These are phyloP conservation scores for Lepiota brunneoincarnata DNA, from an alignment of 768 basidiomycete genomes.

Conservation along the genomic window DNA sequence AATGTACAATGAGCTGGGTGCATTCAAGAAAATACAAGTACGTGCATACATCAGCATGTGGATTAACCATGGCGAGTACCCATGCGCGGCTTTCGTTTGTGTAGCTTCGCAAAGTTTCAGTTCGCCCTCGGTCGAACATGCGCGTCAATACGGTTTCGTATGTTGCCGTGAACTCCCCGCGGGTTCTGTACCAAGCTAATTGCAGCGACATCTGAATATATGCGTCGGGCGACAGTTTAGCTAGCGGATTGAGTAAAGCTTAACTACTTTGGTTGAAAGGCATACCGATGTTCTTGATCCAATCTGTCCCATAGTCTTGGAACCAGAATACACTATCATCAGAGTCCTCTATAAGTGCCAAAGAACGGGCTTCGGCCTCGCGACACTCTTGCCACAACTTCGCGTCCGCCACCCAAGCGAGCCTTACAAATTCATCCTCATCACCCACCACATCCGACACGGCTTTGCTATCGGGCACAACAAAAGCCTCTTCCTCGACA, in stretches of 20 bases:
- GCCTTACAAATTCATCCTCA: slow-evolving; percentile 22
- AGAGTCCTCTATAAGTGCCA: slow-evolving; percentile 65
- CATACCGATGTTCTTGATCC: slow-evolving; percentile 78
- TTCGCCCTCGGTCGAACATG: slow-evolving; percentile 82
- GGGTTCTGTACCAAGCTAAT: slow-evolving; percentile 84
- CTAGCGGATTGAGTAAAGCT: slow-evolving; percentile 16
- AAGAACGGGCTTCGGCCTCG: slow-evolving; percentile 55
- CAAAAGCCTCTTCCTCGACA: slow-evolving; percentile 49
- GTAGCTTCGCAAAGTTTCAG: slow-evolving; percentile 82
- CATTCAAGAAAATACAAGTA: neutral
- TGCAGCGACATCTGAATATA: slow-evolving; percentile 92
- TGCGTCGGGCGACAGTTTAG: slow-evolving; percentile 66
- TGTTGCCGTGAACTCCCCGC: slow-evolving; percentile 76
- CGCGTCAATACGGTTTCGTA: slow-evolving; percentile 93
- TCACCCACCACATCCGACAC: neutral
- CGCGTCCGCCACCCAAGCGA: slow-evolving; percentile 77
- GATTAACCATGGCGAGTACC: slow-evolving; percentile 72
- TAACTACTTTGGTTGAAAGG: neutral
- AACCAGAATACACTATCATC: slow-evolving; percentile 86
- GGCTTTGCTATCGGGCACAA: slow-evolving; percentile 11
- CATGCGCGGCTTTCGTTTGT: slow-evolving; percentile 72
- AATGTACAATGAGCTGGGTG: slow-evolving; percentile 17
- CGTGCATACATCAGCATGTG: slow-evolving; percentile 40
- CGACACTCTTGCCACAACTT: slow-evolving; percentile 52
- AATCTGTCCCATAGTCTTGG: slow-evolving; percentile 76